phyloP scores from a whole-genome alignment of 305 asterid genomes.

The Andrographis paniculata region DNA sequence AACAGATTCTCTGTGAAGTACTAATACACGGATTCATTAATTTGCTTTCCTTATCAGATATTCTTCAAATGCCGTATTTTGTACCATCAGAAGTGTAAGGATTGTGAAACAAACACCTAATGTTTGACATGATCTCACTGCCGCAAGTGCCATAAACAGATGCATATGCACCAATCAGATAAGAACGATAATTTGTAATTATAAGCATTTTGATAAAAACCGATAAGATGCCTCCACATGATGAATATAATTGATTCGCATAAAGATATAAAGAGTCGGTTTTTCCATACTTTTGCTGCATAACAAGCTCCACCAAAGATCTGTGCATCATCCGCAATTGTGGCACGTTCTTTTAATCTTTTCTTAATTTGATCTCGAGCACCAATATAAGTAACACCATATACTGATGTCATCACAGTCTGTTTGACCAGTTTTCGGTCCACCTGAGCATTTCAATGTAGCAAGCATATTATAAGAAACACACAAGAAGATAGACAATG shows the following conservation, averaged over 20 bases:
- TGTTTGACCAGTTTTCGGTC: constrained; percentile 85
- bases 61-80: no score
- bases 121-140: no score
- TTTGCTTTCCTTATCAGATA: no score
- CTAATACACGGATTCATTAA: no score
- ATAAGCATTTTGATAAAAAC: constrained; percentile 13
- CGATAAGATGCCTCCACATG: constrained; percentile 6
- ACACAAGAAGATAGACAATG: constrained; percentile 7
- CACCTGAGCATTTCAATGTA: constrained; percentile 36
- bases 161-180: constrained; percentile 5
- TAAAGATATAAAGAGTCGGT: constrained; percentile 10
- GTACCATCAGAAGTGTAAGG: no score
- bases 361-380: constrained; percentile 81
- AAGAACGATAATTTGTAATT: constrained; percentile 7
- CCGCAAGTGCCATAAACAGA: neutral
- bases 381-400: constrained; percentile 80
- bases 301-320: constrained; percentile 69
- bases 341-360: constrained; percentile 64
- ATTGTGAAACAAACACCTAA: no score
- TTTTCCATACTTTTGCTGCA: constrained; percentile 63
- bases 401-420: constrained; percentile 91
- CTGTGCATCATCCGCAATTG: constrained; percentile 49
- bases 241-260: constrained; percentile 5
- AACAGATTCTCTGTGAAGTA: neutral
- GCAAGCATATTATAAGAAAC: constrained; percentile 3